phyloP scores from a whole-genome alignment of 345 rosid genomes.

The Murraya koenigii region DNA sequence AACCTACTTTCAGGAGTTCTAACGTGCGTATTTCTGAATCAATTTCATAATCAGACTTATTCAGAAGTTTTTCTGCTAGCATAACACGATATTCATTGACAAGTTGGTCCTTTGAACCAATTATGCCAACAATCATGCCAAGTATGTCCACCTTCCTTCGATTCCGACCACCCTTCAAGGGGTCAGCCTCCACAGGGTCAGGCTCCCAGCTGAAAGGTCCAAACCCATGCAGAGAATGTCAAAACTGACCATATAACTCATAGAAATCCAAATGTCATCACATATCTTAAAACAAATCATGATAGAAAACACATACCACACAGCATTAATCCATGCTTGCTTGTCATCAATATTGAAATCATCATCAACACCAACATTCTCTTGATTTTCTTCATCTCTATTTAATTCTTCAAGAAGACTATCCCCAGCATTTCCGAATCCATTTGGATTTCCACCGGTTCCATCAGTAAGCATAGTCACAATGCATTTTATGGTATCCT shows the following conservation, averaged over 20 bases:
- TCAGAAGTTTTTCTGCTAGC: constrained; percentile 97
- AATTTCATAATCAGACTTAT: constrained; percentile 91
- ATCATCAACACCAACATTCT: constrained; percentile 62
- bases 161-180: constrained; percentile 75
- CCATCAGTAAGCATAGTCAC: constrained; percentile 99
- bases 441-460: constrained; percentile 75
- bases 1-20: constrained; percentile 92
- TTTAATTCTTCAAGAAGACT: constrained; percentile 97
- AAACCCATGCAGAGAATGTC: constrained; percentile 19
- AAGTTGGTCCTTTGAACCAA: constrained; percentile 94
- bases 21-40: constrained; percentile 87
- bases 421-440: constrained; percentile 82
- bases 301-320: constrained; percentile 37
- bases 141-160: constrained; percentile 86
- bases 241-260: constrained; percentile 14
- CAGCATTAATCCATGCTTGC: constrained; percentile 84
- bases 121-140: constrained; percentile 91
- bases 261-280: not conserved
- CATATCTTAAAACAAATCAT: not conserved
- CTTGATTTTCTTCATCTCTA: constrained; percentile 90
- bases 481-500: constrained; percentile 94
- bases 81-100: constrained; percentile 93
- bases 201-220: constrained; percentile 83
- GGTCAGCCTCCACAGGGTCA: constrained; percentile 94
- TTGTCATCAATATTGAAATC: constrained; percentile 80